Evolutionary conservation across 805 yeast genomes (phyloP).

Genomic region (Ogataea trehalophila): DNA sequence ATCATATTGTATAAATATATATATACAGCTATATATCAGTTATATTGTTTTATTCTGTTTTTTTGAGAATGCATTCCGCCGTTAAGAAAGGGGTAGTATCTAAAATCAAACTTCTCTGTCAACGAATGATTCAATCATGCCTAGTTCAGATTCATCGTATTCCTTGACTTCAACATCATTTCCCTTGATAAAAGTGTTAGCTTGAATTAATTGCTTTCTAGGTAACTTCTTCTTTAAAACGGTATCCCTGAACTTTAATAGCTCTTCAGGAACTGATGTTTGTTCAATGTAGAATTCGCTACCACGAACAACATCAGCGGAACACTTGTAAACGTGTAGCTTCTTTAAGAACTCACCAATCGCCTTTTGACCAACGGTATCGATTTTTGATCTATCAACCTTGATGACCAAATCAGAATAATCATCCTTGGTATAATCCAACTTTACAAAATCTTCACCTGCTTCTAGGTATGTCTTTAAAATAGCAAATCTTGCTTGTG

Average conservation of each 20-base stretch:
- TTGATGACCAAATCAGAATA: slow-evolving; percentile 57
- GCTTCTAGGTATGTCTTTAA: slow-evolving; percentile 69
- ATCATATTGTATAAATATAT: no score
- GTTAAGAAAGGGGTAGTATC: no score
- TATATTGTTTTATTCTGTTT: no score
- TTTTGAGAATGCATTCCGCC: no score
- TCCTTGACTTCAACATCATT: slow-evolving; percentile 53
- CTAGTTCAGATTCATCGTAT: slow-evolving; percentile 67
- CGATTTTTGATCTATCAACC: slow-evolving; percentile 59
- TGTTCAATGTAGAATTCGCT: slow-evolving; percentile 56
- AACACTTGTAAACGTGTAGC: slow-evolving; percentile 74
- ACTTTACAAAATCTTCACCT: slow-evolving; percentile 50
- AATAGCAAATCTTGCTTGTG: slow-evolving; percentile 88
- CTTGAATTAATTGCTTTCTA: slow-evolving; percentile 79
- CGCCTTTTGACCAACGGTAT: slow-evolving; percentile 65
- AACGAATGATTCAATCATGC: slow-evolving; percentile 73
- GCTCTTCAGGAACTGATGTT: slow-evolving; percentile 61
- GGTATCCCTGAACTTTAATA: slow-evolving; percentile 59
- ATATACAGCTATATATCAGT: no score
- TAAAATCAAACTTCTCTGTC: slow-evolving; percentile 42
- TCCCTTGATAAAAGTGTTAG: slow-evolving; percentile 53
- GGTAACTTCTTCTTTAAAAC: slow-evolving; percentile 74
- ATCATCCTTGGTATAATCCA: slow-evolving; percentile 44
- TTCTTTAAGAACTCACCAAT: slow-evolving; percentile 66
- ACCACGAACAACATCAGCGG: slow-evolving; percentile 69